phyloP scores from a whole-genome alignment of 192 early-diverging fungal genomes.

The Podila epigama region DNA sequence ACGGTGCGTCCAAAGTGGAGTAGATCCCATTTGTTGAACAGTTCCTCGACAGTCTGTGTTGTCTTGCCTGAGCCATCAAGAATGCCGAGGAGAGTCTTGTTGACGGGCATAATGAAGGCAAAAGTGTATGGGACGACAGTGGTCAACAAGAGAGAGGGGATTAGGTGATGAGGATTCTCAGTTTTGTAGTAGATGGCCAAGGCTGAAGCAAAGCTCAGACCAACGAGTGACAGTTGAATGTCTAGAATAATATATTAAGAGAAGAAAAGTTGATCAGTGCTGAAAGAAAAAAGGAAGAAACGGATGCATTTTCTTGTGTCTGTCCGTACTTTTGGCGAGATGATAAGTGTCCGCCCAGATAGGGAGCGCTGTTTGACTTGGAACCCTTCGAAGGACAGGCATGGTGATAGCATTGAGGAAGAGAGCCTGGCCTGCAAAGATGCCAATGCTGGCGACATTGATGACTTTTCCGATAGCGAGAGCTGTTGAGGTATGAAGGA shows the following conservation, averaged over 20 bases:
- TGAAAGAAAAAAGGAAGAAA: background rate
- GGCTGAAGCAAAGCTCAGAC: slow-evolving; percentile 2
- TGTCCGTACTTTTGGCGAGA: slow-evolving; percentile 2
- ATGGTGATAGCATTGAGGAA: slow-evolving; percentile 22
- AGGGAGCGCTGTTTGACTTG: slow-evolving; percentile 3
- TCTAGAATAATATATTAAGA: background rate
- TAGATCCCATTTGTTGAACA: slow-evolving; percentile 34
- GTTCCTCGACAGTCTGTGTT: background rate
- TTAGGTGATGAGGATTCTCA: slow-evolving; percentile 16
- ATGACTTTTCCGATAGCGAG: background rate
- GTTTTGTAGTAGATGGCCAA: slow-evolving; percentile 16
- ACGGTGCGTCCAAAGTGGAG: slow-evolving; percentile 23
- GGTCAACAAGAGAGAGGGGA: slow-evolving; percentile 9
- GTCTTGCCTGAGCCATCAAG: slow-evolving; percentile 2
- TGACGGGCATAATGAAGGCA: slow-evolving; percentile 18
- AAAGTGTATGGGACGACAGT: slow-evolving; percentile 23
- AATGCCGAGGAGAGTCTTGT: slow-evolving; percentile 12
- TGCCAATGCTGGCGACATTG: slow-evolving; percentile 25
- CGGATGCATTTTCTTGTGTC: background rate
- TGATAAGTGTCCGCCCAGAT: slow-evolving; percentile 24
- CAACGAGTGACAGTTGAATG: slow-evolving; percentile 6
- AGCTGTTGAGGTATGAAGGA: background rate
- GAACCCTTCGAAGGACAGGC: slow-evolving; percentile 12
- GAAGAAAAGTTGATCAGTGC: background rate
- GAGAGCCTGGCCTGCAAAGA: slow-evolving; percentile 19